Percentiles rank a stretch among this genome's conserved stretches.
Conservation (phyloP, 1,284 basidiomycete species). For the Anthracocystis setariae region DNA sequence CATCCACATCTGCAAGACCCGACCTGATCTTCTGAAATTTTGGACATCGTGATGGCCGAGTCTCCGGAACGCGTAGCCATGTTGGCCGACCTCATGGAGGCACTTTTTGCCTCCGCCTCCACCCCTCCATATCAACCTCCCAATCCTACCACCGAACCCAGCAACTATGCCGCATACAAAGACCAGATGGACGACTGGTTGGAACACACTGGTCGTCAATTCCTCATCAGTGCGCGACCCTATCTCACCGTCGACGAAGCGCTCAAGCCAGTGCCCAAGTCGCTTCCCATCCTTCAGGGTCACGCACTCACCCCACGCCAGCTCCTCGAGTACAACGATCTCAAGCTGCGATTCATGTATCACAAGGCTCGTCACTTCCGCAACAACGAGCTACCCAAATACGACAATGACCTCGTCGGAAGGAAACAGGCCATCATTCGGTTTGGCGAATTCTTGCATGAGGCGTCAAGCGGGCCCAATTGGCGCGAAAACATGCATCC, state of each 20-base stretch:
- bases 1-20: too few relatives aligned
- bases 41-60: background rate
- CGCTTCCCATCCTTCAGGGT: background rate
- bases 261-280: background rate
- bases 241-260: background rate
- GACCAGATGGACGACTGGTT: background rate
- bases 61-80: background rate
- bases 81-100: background rate
- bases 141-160: background rate
- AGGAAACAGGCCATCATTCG: constrained; percentile 20
- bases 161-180: background rate
- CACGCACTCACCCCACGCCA: constrained; percentile 24
- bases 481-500: background rate
- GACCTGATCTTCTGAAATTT: too few relatives aligned
- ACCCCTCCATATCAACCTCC: background rate
- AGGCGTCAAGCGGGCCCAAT: constrained; percentile 5
- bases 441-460: constrained; percentile 12
- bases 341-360: background rate
- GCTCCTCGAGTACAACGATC: constrained; percentile 2
- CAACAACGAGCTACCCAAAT: constrained; percentile 13
- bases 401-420: constrained; percentile 22
- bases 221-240: background rate
- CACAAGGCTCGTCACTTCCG: constrained; percentile 20
- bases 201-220: background rate
- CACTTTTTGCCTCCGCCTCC: background rate